Base-by-base conservation (phyloP, 2,329 filamentous ascomycete genomes). In the Aspergillus jensenii region DNA sequence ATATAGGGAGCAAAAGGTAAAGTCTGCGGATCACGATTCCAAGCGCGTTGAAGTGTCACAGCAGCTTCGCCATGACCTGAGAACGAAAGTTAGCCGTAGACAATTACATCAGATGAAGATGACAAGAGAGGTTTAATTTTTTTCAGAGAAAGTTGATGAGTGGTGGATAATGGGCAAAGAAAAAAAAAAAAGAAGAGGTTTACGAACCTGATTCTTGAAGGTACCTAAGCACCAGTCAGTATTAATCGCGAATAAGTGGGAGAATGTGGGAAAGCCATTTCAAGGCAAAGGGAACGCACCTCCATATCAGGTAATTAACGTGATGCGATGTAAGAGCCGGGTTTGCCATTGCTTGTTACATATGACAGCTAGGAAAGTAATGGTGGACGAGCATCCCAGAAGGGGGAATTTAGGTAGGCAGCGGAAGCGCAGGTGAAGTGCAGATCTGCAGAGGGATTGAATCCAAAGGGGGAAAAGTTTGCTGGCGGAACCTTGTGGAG, bases 231-330 rank as follows among this genome's bases (percentile, higher is more conserved):
- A 51, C 19, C n/a, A 49, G 52, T 63, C 50, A 67, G 62, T 52
- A 48, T 19, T 6, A 31, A 49, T 55, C 21, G 7, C 12, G 27
- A 43, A 27, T 52, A 48, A 56, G 48, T 58, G 35, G 52, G 65
- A 59, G 65, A 46, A 55, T 31, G 27, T 31, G 9, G 27, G 47
- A 52, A n/a, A 65, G 59, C 45, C 55, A 51, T 55, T 47, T 17
- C 33, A 50, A 25, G 21, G 25, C 25, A 17, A 31, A 52, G n/a
- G 23, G 31, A 23, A 74, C 79, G 56, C 82, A 87, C 81, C 85
- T 85, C 82, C 85, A 87, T 74, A 89, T 86, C 69, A 88, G 78
- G 76, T 88, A 87, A 76, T 88, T 89, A 71, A 89, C 81, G 72
- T 87, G 84, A 78, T 88, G 79, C 68, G 74, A 77, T 62, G 75